Evolutionary conservation across 2,329 filamentous ascomycete species (phyloP).

Genomic region (Fusarium humuli): DNA sequence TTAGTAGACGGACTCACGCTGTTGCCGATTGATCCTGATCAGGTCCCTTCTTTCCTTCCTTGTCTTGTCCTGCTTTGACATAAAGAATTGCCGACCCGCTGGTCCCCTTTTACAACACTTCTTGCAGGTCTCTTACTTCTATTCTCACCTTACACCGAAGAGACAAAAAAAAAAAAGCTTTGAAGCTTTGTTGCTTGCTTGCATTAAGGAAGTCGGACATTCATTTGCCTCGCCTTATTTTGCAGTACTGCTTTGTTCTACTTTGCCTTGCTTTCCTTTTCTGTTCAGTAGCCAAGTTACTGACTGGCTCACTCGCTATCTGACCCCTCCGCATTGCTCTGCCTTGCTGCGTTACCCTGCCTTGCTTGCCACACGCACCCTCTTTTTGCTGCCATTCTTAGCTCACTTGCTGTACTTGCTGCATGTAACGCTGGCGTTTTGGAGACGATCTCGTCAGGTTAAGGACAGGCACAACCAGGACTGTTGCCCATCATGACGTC

Average conservation of each 20-base stretch:
- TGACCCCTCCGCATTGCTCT: slow-evolving; percentile 8
- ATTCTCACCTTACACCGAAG: slow-evolving; percentile 9
- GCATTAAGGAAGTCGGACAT: not conserved
- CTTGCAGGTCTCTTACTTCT: slow-evolving; percentile 9
- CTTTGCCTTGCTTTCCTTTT: slow-evolving; percentile 20
- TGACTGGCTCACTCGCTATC: not conserved
- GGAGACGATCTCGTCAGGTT: slow-evolving; percentile 14
- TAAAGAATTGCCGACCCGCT: slow-evolving; percentile 29
- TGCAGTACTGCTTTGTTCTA: slow-evolving; percentile 5
- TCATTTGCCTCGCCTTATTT: slow-evolving; percentile 4
- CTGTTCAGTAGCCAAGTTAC: not conserved
- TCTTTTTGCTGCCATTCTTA: slow-evolving; percentile 43
- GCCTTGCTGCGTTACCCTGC: slow-evolving; percentile 10
- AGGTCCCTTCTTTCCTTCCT: slow-evolving; percentile 6
- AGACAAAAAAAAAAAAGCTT: not conserved
- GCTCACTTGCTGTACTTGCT: slow-evolving; percentile 37
- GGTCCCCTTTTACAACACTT: slow-evolving; percentile 21
- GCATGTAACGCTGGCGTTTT: slow-evolving; percentile 49
- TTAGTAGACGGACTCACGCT: not conserved
- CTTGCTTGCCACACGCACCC: slow-evolving; percentile 33
- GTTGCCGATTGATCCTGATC: slow-evolving; percentile 26
- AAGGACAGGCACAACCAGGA: slow-evolving; percentile 9
- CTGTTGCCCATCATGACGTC: slow-evolving; percentile 57
- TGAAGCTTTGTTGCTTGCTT: slow-evolving; percentile 20
- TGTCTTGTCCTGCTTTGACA: slow-evolving; percentile 15